phyloP scores from a whole-genome alignment of 2,329 filamentous ascomycete genomes.

The Elsinoe fawcettii region DNA sequence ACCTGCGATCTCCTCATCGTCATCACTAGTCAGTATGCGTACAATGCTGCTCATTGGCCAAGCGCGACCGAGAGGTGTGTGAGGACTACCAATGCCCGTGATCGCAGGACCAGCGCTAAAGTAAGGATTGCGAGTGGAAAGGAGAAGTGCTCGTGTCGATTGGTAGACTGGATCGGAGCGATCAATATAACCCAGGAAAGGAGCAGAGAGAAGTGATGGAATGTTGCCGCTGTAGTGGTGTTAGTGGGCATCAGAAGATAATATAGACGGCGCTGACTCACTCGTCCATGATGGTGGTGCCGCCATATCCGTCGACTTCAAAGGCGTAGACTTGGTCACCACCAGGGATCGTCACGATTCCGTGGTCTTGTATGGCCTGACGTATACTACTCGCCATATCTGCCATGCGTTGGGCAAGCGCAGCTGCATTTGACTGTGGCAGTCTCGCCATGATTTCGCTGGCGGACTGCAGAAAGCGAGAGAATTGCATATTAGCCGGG shows the following conservation, averaged over 20 bases:
- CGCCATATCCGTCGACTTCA: slow-evolving; percentile 42
- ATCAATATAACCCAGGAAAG: slow-evolving; percentile 53
- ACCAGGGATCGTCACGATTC: slow-evolving; percentile 28
- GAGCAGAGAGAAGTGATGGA: slow-evolving; percentile 57
- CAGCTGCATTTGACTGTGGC: slow-evolving; percentile 37
- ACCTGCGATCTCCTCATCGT: slow-evolving; percentile 40
- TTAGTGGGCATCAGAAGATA: background rate
- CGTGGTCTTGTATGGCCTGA: slow-evolving; percentile 38
- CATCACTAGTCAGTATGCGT: slow-evolving; percentile 42
- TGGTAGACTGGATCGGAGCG: slow-evolving; percentile 36
- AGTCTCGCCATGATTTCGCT: slow-evolving; percentile 47
- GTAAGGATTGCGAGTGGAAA: slow-evolving; percentile 40
- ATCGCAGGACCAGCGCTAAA: slow-evolving; percentile 44
- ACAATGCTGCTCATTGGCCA: slow-evolving; percentile 49
- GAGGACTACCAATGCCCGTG: slow-evolving; percentile 42
- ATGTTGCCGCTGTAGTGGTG: slow-evolving; percentile 47
- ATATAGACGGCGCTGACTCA: background rate
- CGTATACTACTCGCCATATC: slow-evolving; percentile 43
- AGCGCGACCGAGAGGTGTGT: slow-evolving; percentile 38
- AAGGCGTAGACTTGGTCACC: slow-evolving; percentile 39
- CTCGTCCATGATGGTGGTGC: slow-evolving; percentile 59
- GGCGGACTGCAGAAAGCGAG: slow-evolving; percentile 51
- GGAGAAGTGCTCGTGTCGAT: slow-evolving; percentile 39
- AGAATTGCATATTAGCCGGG: slow-evolving; percentile 62
- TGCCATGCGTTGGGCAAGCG: slow-evolving; percentile 49